Evolutionary conservation across 805 yeast species (phyloP), one percentile per base, ranked within the genome.

Genomic region (Ogataea haglerorum): DNA sequence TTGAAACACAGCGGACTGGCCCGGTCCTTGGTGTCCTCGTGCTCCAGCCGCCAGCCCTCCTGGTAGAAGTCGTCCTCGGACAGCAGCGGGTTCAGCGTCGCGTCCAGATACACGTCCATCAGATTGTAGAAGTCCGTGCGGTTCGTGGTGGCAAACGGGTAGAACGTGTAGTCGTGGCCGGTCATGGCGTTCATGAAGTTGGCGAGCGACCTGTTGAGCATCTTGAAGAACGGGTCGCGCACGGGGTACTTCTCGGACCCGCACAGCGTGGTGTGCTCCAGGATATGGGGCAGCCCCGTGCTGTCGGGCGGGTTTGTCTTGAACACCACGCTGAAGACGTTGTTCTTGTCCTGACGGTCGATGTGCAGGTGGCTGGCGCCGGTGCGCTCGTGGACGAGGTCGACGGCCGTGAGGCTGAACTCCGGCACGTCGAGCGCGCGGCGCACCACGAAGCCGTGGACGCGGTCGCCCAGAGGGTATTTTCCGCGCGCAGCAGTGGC

Each of bases 181-280:
- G 99, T 93, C 96, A 93, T 87, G 7, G 99, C 99, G 60, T 93
- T 93, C 99, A 93, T 93, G 64, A 89, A 93, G 60, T 88, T 93
- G 24, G 96, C 81, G 54, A 93, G 67, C n/a, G 97, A 88, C 48
- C 97, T 68, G 61, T 89, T 91, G 44, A 91, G 70, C 99, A 93
- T 93, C 61, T 91, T 91, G 75, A 93, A 93, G 63, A 93, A 93
- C 2, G 99, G 99, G 64, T 93, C 99, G 51, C 97, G 72, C 1
- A 93, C 96, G 2, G 97, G 97, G 61, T 79, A 93, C 57, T 83
- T 85, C 42, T 75, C 70, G 1, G 97, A 89, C 2, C 99, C 99
- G 66, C 99, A 93, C 24, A 93, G 67, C 1, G 98, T 90, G 5
- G 97, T 90, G 63, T 93, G 99, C 61, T 93, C 99, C 43, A 93